Base-by-base conservation (phyloP, 805 yeast genomes). In the Candida chilensis region DNA sequence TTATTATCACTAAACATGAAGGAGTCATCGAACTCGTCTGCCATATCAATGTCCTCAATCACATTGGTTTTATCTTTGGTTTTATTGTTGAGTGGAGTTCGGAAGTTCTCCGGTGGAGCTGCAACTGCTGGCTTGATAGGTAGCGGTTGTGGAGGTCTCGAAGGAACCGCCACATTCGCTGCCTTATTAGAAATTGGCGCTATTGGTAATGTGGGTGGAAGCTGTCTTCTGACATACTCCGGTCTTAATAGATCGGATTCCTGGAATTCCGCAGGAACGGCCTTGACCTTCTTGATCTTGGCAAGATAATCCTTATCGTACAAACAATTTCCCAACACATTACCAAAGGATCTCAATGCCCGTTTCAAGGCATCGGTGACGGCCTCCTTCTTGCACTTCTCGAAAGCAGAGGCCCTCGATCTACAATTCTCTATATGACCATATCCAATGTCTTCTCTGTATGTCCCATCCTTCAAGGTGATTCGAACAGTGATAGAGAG, bases 291-390 rank as follows among this genome's bases (percentile, higher is more conserved):
- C 27, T 63, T 58, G 32, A 76, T 62, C 34, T 67, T 59, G 22
- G 64, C 63, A 25, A 80, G 49, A 35, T 76, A 78, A 30, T 72
- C 74, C 42, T 78, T 78, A 47, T 83, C 94, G 43, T 83, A 83
- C n/a, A 83, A 65, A 52, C 94, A 83, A 44, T 83, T 83, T 1
- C 94, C 94, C 45, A 83, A 54, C 0, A 83, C 77, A 40, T 78
- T 73, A 22, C 94, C 95, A 45, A 86, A 84, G 38, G 80, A 77
- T 37, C 94, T 60, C 31, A 88, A 59, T 10, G 90, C 78, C 29
- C 92, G 62, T 52, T 86, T 87, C 34, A 81, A 54, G 0, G 83
- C 96, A 50, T 83, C 88, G 0, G 88, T 81, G n/a, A 79, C 70
- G 1, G 95, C 92, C 43, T 82, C 92, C 43, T 85, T 83, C 48